Evolutionary conservation across 495 filamentous ascomycete genomes (phyloP).

Genomic region (Viridothelium virens): DNA sequence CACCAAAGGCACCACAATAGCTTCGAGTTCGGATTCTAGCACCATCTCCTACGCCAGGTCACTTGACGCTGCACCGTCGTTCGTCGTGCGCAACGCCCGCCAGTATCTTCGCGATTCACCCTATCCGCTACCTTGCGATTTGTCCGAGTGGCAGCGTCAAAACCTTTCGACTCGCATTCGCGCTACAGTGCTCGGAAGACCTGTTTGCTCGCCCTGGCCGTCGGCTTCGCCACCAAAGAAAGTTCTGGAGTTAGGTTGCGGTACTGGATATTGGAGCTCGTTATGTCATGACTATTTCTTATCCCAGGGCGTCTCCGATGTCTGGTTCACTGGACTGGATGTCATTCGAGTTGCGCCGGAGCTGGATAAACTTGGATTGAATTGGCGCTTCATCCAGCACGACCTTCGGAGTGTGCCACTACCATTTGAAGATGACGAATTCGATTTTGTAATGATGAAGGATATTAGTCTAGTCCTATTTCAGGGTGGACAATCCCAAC

Average conservation of each 20-base stretch:
- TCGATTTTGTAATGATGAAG: conserved; percentile 86
- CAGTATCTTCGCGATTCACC: conserved; percentile 72
- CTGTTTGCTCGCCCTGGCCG: conserved; percentile 64
- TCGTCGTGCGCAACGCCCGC: conserved; percentile 65
- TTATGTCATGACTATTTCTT: conserved; percentile 71
- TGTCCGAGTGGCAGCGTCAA: conserved; percentile 80
- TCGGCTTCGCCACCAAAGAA: conserved; percentile 59
- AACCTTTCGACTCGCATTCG: conserved; percentile 74
- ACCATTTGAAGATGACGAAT: conserved; percentile 75
- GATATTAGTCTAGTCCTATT: conserved; percentile 64
- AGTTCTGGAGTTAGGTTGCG: conserved; percentile 82
- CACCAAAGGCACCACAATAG: background rate
- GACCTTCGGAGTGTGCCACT: conserved; percentile 67
- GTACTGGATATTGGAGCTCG: conserved; percentile 82
- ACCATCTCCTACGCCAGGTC: background rate
- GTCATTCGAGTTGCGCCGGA: conserved; percentile 69
- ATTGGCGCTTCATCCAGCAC: conserved; percentile 83
- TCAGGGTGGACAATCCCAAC: conserved; percentile 53
- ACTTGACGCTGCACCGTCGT: conserved; percentile 33
- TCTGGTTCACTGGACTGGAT: conserved; percentile 75
- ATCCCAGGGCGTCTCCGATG: conserved; percentile 42
- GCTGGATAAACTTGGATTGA: conserved; percentile 63
- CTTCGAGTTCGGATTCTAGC: background rate
- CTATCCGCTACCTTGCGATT: conserved; percentile 83
- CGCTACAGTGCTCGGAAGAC: conserved; percentile 68